Percentiles rank a stretch among this genome's conserved stretches.
phyloP scores from a whole-genome alignment of 306 rosid species.

The Citrullus colocynthis region DNA sequence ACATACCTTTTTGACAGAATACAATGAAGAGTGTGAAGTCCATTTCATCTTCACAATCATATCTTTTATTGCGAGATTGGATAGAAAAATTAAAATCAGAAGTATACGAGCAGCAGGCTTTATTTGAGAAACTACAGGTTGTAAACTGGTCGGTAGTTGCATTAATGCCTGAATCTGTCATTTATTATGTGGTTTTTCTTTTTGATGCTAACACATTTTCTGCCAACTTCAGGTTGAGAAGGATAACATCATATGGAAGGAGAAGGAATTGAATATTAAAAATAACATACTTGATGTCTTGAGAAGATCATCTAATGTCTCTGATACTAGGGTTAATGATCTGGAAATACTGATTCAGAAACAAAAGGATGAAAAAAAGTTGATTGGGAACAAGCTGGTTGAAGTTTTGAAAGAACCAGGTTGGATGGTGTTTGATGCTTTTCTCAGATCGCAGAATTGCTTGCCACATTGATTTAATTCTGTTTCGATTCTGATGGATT shows the following conservation, averaged over 20 bases:
- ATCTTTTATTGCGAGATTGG: slow-evolving; percentile 61
- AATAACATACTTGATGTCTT: slow-evolving; percentile 60
- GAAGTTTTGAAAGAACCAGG: slow-evolving; percentile 80
- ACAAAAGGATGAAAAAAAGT: slow-evolving; percentile 42
- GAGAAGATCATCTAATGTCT: slow-evolving; percentile 49
- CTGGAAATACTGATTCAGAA: slow-evolving; percentile 51
- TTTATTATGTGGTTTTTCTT: slow-evolving; percentile 13
- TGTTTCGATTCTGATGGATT: slow-evolving; percentile 17
- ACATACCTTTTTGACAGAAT: slow-evolving; percentile 37
- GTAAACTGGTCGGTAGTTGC: slow-evolving; percentile 80
- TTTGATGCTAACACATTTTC: slow-evolving; percentile 25
- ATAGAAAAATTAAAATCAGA: slow-evolving; percentile 59
- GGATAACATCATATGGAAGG: slow-evolving; percentile 79
- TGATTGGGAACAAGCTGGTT: slow-evolving; percentile 51
- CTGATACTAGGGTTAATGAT: slow-evolving; percentile 51
- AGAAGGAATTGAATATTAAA: slow-evolving; percentile 70
- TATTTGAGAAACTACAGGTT: slow-evolving; percentile 89
- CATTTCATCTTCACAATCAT: slow-evolving; percentile 54
- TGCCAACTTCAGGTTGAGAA: slow-evolving; percentile 64
- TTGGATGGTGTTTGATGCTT: slow-evolving; percentile 9
- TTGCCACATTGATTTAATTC: not conserved
- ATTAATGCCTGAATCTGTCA: slow-evolving; percentile 25
- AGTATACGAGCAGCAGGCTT: slow-evolving; percentile 53
- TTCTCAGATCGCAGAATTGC: not conserved
- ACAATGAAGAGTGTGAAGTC: slow-evolving; percentile 61